phyloP scores from a whole-genome alignment of 345 rosid genomes.

The Raphanus sativus region DNA sequence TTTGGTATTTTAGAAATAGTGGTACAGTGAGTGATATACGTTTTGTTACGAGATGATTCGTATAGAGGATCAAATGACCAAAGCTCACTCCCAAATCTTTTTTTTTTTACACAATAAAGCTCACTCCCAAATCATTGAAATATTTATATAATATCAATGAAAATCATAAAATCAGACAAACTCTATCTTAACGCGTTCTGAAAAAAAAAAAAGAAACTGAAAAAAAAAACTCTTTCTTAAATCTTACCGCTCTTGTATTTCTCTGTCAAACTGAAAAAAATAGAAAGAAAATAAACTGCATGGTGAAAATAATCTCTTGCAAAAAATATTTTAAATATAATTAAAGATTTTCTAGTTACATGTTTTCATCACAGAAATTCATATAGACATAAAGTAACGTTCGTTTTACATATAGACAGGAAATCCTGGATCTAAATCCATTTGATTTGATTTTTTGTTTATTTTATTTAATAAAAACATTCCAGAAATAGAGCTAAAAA shows the following conservation, averaged over 20 bases:
- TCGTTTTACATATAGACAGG: not conserved
- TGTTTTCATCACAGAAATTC: not conserved
- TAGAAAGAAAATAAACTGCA: not conserved
- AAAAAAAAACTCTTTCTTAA: no score
- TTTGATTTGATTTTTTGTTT: not conserved
- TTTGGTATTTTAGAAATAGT: not conserved
- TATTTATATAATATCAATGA: not conserved
- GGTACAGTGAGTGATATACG: conserved; percentile 1
- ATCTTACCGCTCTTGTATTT: not conserved
- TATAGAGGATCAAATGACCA: not conserved
- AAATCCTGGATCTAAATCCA: not conserved
- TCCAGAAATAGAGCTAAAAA: conserved; percentile 13
- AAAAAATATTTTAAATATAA: not conserved
- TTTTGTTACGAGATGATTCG: not conserved
- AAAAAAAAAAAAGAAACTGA: no score
- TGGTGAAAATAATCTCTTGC: not conserved
- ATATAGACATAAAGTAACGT: not conserved
- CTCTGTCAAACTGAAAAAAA: not conserved
- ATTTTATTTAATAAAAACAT: not conserved
- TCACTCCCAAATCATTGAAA: not conserved
- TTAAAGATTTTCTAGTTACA: not conserved
- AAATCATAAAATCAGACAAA: not conserved
- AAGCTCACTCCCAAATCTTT: no score
- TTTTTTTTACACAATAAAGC: no score
- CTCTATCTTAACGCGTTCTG: not conserved